A percentile compares a stretch with the other conserved stretches of the same genome.
Conservation (phyloP, 768 basidiomycete species). For the Naganishia antarctica region DNA sequence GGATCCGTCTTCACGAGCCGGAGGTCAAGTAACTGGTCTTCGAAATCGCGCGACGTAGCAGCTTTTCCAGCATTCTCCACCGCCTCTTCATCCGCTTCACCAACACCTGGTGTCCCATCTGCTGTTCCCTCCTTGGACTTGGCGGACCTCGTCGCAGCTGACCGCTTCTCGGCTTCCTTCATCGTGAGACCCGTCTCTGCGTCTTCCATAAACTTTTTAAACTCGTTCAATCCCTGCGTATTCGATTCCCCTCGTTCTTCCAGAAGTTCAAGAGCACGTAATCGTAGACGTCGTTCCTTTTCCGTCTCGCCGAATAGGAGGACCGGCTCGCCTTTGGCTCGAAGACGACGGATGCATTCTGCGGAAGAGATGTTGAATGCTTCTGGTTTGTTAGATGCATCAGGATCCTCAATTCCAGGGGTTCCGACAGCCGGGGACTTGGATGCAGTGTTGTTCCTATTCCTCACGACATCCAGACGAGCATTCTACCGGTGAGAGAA, state of each 20-base stretch:
- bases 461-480: constrained; percentile 26
- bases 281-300: constrained; percentile 80
- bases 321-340: constrained; percentile 88
- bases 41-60: constrained; percentile 27
- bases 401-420: constrained; percentile 22
- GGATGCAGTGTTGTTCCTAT: constrained; percentile 27
- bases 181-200: constrained; percentile 58
- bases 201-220: constrained; percentile 56
- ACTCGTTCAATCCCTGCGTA: constrained; percentile 71
- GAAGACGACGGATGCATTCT: constrained; percentile 81
- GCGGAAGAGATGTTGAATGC: constrained; percentile 86
- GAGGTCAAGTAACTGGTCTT: constrained; percentile 67
- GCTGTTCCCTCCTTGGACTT: constrained; percentile 13
- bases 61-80: not conserved
- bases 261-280: constrained; percentile 89
- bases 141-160: not conserved
- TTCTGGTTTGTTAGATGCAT: constrained; percentile 33
- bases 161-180: constrained; percentile 48
- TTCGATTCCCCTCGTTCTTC: constrained; percentile 58
- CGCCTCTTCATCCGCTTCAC: constrained; percentile 22
- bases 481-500: not conserved
- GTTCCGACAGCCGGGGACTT: constrained; percentile 31
- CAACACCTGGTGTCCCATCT: constrained; percentile 16
- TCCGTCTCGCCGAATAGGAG: constrained; percentile 91
- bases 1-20: constrained; percentile 79